Percentiles rank a stretch among this genome's conserved stretches.
Conservation (phyloP, 176 grass and related monocot species). For the Lolium multiflorum region DNA sequence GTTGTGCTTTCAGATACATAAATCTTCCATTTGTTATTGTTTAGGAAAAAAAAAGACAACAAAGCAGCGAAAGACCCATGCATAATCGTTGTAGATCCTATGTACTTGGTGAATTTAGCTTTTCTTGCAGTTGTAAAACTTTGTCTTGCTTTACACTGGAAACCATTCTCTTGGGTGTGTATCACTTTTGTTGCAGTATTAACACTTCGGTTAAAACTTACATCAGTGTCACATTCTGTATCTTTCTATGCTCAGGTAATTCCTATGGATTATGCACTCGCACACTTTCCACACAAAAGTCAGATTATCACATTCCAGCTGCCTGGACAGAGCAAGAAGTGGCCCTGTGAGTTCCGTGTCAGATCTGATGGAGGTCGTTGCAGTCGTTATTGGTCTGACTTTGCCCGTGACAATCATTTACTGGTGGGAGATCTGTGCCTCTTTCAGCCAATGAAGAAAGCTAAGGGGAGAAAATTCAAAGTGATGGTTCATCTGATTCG, state of each 20-base stretch:
- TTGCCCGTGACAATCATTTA: not conserved
- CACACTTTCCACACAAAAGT: not conserved
- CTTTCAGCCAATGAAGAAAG: not conserved
- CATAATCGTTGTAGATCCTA: not conserved
- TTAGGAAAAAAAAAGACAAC: not conserved
- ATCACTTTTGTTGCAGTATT: not conserved
- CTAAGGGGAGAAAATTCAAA: not conserved
- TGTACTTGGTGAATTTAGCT: not conserved
- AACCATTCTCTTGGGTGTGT: not conserved
- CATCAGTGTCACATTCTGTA: not conserved
- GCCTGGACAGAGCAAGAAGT: not conserved
- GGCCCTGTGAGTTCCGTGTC: not conserved
- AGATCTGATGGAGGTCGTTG: not conserved
- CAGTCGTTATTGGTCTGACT: not conserved
- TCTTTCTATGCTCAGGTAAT: not conserved
- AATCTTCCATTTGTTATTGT: not conserved
- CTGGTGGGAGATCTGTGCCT: not conserved
- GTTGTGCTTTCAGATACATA: not conserved
- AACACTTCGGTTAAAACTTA: not conserved
- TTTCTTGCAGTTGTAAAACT: not conserved
- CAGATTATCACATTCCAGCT: not conserved
- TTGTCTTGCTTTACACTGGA: not conserved
- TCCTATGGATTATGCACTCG: not conserved
- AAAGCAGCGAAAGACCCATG: not conserved
- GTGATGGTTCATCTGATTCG: not conserved